These are phyloP conservation scores for Diaporthe caulivora DNA, from an alignment of 2,329 filamentous ascomycete species.

Conservation along the genomic window DNA sequence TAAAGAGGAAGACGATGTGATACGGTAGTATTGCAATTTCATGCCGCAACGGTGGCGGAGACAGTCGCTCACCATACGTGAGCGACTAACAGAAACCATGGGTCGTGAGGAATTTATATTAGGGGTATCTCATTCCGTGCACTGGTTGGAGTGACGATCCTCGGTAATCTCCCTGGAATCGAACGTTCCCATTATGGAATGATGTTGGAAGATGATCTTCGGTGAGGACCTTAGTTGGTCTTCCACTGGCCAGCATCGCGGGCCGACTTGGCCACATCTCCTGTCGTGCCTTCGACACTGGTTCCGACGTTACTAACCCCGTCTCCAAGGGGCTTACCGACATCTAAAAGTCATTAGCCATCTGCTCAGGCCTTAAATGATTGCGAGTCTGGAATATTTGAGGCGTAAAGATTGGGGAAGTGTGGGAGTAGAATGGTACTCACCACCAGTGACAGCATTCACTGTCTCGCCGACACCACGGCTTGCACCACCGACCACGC, in stretches of 20 bases:
- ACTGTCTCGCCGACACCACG: constrained; percentile 37
- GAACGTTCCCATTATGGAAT: too few relatives aligned
- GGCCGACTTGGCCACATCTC: constrained; percentile 31
- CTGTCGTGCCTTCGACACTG: constrained; percentile 31
- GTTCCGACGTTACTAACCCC: constrained; percentile 37
- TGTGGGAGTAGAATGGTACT: too few relatives aligned
- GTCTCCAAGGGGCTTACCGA: constrained; percentile 37
- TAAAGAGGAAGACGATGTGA: background rate
- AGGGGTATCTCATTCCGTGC: constrained; percentile 15
- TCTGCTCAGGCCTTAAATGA: too few relatives aligned
- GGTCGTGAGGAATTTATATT: background rate
- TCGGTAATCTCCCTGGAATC: background rate
- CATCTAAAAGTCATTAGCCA: background rate
- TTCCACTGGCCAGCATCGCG: constrained; percentile 40
- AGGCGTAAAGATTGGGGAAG: too few relatives aligned
- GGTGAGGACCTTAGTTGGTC: constrained; percentile 15
- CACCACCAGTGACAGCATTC: constrained; percentile 29
- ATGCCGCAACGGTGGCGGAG: background rate
- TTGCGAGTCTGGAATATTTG: too few relatives aligned
- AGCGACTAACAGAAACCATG: background rate
- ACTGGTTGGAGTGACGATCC: background rate
- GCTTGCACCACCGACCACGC: constrained; percentile 34
- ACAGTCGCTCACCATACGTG: too few relatives aligned
- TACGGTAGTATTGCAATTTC: background rate
- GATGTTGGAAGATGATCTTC: too few relatives aligned